A percentile compares a stretch with the other conserved stretches of the same genome.
Conservation (phyloP, 192 early-diverging fungal genomes). For the Gonapodya sp. region DNA sequence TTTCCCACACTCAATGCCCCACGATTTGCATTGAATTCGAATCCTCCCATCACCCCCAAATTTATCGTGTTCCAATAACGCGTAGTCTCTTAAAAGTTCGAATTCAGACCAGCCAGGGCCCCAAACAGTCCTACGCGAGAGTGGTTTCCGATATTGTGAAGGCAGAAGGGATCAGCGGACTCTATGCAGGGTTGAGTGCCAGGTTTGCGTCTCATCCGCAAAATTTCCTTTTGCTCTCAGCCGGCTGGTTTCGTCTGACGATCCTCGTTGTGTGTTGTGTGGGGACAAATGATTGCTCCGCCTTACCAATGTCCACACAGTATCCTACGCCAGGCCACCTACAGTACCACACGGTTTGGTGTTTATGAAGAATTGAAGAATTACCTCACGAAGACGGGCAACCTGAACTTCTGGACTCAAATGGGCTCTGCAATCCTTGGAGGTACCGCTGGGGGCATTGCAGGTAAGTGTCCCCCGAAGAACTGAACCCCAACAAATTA, state of each 20-base stretch:
- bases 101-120: background rate
- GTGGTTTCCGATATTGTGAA: background rate
- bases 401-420: conserved; percentile 18
- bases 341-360: conserved; percentile 70
- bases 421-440: background rate
- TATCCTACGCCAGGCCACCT: conserved; percentile 31
- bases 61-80: background rate
- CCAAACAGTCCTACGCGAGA: background rate
- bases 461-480: too few relatives aligned
- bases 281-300: background rate
- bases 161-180: background rate
- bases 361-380: conserved; percentile 63
- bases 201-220: background rate
- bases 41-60: background rate
- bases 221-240: too few relatives aligned
- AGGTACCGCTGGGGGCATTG: background rate
- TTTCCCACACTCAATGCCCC: background rate
- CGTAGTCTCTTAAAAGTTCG: background rate
- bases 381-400: conserved; percentile 33
- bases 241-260: too few relatives aligned
- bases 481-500: conserved; percentile 28
- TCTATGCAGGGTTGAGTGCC: background rate
- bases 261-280: background rate
- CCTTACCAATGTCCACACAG: background rate
- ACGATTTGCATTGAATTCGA: background rate